phyloP scores from a whole-genome alignment of 805 yeast genomes.

The Torulaspora maleeae region DNA sequence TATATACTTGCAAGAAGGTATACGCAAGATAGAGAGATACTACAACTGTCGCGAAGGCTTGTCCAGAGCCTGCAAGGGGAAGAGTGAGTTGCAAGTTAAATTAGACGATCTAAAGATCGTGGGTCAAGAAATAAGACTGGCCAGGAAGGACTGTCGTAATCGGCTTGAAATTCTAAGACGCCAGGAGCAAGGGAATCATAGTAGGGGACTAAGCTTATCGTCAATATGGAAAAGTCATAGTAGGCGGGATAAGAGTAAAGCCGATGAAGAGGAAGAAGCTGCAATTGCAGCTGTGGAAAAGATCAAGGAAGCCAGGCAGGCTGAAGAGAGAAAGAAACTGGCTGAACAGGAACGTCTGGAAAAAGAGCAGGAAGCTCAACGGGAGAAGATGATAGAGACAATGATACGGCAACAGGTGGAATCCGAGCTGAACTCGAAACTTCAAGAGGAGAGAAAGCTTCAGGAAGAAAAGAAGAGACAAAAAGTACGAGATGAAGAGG shows the following conservation, averaged over 20 bases:
- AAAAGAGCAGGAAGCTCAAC: constrained; percentile 18
- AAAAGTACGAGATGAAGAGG: constrained; percentile 8
- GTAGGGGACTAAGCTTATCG: constrained; percentile 8
- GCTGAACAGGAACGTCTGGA: constrained; percentile 14
- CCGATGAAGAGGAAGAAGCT: constrained; percentile 20
- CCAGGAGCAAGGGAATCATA: constrained; percentile 10
- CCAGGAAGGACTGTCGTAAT: constrained; percentile 16
- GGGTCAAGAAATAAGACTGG: constrained; percentile 28
- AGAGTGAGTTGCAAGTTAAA: constrained; percentile 14
- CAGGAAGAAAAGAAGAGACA: constrained; percentile 15
- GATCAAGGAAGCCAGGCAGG: constrained; percentile 20
- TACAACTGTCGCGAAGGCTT: constrained; percentile 19
- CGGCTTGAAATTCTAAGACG: constrained; percentile 9
- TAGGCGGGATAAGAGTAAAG: constrained; percentile 6
- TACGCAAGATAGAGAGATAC: constrained; percentile 20
- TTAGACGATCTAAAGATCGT: constrained; percentile 30
- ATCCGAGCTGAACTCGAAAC: constrained; percentile 18
- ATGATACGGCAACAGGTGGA: constrained; percentile 28
- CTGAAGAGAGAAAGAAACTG: constrained; percentile 13
- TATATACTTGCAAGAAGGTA: constrained; percentile 27
- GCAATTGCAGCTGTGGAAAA: constrained; percentile 24
- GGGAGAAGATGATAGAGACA: constrained; percentile 23
- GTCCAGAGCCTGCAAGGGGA: constrained; percentile 9
- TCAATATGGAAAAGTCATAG: constrained; percentile 8
- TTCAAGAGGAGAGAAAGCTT: constrained; percentile 19